Conservation (phyloP, 768 basidiomycete genomes). For the Hemileccinum rubropunctum region DNA sequence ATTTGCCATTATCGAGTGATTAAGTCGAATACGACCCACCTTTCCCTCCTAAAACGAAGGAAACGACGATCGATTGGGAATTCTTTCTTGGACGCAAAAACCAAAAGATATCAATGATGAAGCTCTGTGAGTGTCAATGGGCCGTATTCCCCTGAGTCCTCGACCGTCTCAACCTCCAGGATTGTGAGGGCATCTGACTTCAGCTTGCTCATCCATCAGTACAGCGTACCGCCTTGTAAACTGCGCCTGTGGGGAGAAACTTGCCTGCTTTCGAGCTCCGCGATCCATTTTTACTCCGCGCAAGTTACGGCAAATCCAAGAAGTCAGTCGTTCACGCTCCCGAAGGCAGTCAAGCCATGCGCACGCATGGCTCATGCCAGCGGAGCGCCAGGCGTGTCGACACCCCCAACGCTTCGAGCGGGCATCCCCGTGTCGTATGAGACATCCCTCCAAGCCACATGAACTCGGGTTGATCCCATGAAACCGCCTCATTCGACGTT, state of each 20-base stretch:
- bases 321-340: neutral
- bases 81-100: conserved; percentile 1
- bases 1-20: conserved; percentile 2
- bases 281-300: conserved; percentile 19
- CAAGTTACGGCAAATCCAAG: conserved; percentile 2
- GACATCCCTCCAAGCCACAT: no score
- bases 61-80: neutral
- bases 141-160: conserved; percentile 50
- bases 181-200: conserved; percentile 53
- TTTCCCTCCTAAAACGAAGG: conserved; percentile 50
- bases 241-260: no score
- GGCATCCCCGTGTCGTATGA: neutral
- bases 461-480: neutral
- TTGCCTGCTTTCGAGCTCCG: conserved; percentile 21
- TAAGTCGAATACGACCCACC: conserved; percentile 34
- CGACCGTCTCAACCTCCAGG: conserved; percentile 43
- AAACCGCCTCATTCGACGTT: conserved; percentile 1
- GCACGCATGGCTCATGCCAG: neutral
- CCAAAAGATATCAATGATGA: neutral
- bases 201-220: conserved; percentile 21
- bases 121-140: conserved; percentile 50
- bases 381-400: neutral
- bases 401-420: neutral
- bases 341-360: neutral
- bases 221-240: no score